phyloP scores from a whole-genome alignment of 257 asterid genomes.

The Voacanga thouarsii region DNA sequence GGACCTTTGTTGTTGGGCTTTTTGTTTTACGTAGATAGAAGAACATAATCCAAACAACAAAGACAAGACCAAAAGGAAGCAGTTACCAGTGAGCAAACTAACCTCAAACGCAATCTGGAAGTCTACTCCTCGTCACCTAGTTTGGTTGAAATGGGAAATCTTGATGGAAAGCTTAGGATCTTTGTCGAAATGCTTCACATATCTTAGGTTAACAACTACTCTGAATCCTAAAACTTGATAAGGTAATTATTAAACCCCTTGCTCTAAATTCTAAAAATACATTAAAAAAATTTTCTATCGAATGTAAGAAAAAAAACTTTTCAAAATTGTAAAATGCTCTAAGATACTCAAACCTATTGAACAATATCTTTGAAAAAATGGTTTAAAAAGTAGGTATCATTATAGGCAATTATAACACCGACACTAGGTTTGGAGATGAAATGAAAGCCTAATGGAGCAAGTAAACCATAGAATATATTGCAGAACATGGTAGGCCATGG shows the following conservation, averaged over 20 bases:
- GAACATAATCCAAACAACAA: background rate
- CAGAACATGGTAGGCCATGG: no score
- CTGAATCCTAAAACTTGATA: background rate
- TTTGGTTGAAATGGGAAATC: conserved; percentile 2
- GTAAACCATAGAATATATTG: background rate
- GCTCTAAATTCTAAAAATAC: no score
- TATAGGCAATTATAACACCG: no score
- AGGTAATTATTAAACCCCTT: no score
- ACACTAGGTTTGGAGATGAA: background rate
- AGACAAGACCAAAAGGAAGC: background rate
- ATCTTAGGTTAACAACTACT: background rate
- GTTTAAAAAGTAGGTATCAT: no score
- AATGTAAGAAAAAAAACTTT: no score
- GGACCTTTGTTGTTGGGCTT: background rate
- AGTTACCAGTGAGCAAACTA: background rate
- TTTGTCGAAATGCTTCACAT: conserved; percentile 3
- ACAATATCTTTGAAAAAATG: no score
- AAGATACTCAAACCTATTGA: no score
- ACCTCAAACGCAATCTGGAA: background rate
- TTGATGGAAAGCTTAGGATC: background rate
- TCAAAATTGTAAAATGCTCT: no score
- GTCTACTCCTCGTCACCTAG: background rate
- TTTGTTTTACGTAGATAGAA: background rate
- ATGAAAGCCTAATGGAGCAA: background rate
- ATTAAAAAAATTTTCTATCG: no score